These are phyloP conservation scores for Leucocoprinus leucothites DNA, from an alignment of 768 basidiomycete genomes.

Conservation along the genomic window DNA sequence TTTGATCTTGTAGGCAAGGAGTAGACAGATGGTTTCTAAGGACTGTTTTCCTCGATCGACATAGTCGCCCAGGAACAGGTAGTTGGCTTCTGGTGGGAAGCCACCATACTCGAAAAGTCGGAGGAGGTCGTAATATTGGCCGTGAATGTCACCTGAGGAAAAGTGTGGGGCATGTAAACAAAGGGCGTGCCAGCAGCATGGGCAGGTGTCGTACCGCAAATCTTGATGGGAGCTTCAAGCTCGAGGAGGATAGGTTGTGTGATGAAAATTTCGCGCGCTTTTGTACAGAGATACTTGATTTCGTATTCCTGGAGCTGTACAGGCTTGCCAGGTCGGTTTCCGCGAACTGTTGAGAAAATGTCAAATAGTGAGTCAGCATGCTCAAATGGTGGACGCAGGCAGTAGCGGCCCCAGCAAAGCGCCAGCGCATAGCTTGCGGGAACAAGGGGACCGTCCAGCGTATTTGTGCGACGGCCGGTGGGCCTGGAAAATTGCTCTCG, in stretches of 20 bases:
- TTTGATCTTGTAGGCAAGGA: conserved; percentile 99
- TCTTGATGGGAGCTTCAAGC: conserved; percentile 99
- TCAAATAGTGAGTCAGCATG: conserved; percentile 21
- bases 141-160: conserved; percentile 89
- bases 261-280: conserved; percentile 98
- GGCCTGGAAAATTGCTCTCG: not conserved
- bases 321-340: conserved; percentile 97
- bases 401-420: not conserved
- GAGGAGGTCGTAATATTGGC: conserved; percentile 98
- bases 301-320: conserved; percentile 98
- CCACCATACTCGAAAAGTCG: conserved; percentile 99
- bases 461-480: too few species aligned
- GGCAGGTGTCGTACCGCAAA: conserved; percentile 74
- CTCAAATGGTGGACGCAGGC: not conserved
- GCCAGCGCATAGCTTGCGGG: not conserved
- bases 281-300: conserved; percentile 99
- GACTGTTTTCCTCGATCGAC: conserved; percentile 99
- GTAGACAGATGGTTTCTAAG: conserved; percentile 97
- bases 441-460: too few species aligned
- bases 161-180: conserved; percentile 12
- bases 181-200: not conserved
- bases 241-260: conserved; percentile 97
- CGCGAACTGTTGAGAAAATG: conserved; percentile 67
- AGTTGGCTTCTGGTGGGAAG: conserved; percentile 99
- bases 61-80: conserved; percentile 99